Evolutionary conservation across 805 yeast genomes (phyloP).

Genomic region (Suhomyces kilbournensis): DNA sequence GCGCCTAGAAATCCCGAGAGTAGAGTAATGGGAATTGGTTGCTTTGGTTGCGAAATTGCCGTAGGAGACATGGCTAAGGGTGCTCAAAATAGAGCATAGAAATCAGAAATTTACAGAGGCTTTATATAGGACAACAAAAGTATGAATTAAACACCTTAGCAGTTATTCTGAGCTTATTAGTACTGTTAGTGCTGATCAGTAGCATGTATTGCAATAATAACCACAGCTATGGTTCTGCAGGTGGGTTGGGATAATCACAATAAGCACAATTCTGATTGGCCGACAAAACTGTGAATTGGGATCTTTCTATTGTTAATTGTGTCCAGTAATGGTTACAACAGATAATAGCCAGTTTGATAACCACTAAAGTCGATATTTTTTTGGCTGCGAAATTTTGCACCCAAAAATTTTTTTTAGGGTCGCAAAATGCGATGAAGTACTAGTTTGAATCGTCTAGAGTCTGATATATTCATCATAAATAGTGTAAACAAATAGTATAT

Average conservation of each 20-base stretch:
- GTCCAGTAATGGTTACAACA: slow-evolving; percentile 1
- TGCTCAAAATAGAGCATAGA: background rate
- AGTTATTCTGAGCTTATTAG: background rate
- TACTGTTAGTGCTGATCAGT: too few species aligned
- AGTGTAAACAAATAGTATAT: background rate
- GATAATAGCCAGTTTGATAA: background rate
- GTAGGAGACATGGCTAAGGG: background rate
- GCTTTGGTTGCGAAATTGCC: background rate
- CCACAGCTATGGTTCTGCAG: background rate
- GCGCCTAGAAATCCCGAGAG: slow-evolving; percentile 47
- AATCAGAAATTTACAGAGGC: background rate
- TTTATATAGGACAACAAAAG: background rate
- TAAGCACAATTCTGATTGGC: background rate
- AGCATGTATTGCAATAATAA: background rate
- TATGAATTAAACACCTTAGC: background rate
- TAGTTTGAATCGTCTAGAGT: too few species aligned
- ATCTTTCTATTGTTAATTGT: background rate
- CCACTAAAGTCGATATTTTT: background rate
- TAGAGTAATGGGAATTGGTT: slow-evolving; percentile 45
- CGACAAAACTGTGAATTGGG: background rate
- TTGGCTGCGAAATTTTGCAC: background rate
- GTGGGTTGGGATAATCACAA: background rate
- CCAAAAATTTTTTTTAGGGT: background rate
- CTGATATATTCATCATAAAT: background rate
- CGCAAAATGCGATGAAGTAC: background rate